Evolutionary conservation across 2,329 filamentous ascomycete genomes (phyloP).

Genomic region (Simplicillium sp.): DNA sequence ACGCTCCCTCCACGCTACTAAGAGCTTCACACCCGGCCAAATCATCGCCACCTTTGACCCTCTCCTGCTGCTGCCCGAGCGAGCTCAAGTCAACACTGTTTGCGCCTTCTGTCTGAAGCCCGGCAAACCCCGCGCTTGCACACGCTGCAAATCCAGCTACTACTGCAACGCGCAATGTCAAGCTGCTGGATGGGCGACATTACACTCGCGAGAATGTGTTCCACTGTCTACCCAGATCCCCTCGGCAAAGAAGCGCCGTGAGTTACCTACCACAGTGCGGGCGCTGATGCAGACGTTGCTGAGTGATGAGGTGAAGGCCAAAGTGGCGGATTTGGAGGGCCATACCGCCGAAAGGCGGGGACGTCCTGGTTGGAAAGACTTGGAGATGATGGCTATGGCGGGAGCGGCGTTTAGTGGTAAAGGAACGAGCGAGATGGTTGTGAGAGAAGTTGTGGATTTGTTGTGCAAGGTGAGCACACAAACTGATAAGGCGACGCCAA

Average conservation of each 20-base stretch:
- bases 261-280: conserved; percentile 44
- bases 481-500: no score
- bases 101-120: conserved; percentile 41
- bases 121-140: conserved; percentile 30
- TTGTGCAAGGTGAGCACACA: conserved; percentile 42
- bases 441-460: conserved; percentile 32
- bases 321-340: conserved; percentile 31
- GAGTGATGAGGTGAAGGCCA: conserved; percentile 14
- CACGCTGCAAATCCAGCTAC: conserved; percentile 39
- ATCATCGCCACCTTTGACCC: conserved; percentile 34
- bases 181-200: conserved; percentile 38
- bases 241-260: conserved; percentile 12
- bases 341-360: conserved; percentile 31
- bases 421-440: conserved; percentile 21
- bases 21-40: conserved; percentile 32
- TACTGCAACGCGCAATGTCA: conserved; percentile 50
- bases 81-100: conserved; percentile 26
- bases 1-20: conserved; percentile 35
- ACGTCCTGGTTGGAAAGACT: conserved; percentile 31
- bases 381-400: conserved; percentile 37
- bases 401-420: conserved; percentile 31
- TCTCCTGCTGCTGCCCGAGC: conserved; percentile 37
- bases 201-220: conserved; percentile 47
- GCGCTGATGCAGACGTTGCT: conserved; percentile 43
- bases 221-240: conserved; percentile 22